These are phyloP conservation scores for Fonsecaea pedrosoi DNA, from an alignment of 2,329 filamentous ascomycete genomes.

Conservation along the genomic window DNA sequence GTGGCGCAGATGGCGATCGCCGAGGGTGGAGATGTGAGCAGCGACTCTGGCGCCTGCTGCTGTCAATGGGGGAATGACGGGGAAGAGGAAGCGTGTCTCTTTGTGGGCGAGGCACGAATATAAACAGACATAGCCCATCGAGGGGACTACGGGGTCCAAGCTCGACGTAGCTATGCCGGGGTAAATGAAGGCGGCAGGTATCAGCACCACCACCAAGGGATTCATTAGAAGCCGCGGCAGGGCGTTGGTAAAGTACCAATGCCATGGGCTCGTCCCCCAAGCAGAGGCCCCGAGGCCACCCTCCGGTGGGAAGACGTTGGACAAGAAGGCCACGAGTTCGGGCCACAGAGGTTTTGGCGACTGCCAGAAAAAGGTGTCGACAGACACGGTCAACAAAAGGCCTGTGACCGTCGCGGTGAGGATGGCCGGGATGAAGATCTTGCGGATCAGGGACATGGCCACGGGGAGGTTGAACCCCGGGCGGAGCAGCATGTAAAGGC, in stretches of 20 bases:
- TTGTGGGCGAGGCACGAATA: slow-evolving; percentile 95
- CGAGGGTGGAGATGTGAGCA: slow-evolving; percentile 70
- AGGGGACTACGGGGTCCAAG: slow-evolving; percentile 67
- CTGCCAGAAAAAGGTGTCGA: slow-evolving; percentile 97
- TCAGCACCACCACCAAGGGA: slow-evolving; percentile 61
- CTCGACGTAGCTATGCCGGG: slow-evolving; percentile 51
- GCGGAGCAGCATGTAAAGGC: slow-evolving; percentile 64
- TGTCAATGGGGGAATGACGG: slow-evolving; percentile 80
- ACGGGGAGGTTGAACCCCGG: slow-evolving; percentile 44
- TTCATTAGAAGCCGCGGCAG: slow-evolving; percentile 85
- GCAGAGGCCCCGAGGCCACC: slow-evolving; percentile 63
- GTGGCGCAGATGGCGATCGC: slow-evolving; percentile 67
- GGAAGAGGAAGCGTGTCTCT: slow-evolving; percentile 94
- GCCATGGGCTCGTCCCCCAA: slow-evolving; percentile 86
- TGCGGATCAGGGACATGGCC: slow-evolving; percentile 31
- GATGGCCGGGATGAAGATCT: slow-evolving; percentile 68
- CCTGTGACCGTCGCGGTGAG: slow-evolving; percentile 69
- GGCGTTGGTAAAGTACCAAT: slow-evolving; percentile 83
- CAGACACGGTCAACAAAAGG: slow-evolving; percentile 70
- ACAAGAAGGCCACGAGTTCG: slow-evolving; percentile 86
- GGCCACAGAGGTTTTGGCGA: slow-evolving; percentile 75
- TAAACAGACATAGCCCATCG: slow-evolving; percentile 73
- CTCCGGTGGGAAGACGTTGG: slow-evolving; percentile 84
- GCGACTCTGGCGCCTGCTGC: slow-evolving; percentile 77
- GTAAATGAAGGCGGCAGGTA: slow-evolving; percentile 18